Percentiles rank a stretch among this genome's conserved stretches.
These are phyloP conservation scores for Lentinula sp. DNA, from an alignment of 768 basidiomycete species.

Conservation along the genomic window DNA sequence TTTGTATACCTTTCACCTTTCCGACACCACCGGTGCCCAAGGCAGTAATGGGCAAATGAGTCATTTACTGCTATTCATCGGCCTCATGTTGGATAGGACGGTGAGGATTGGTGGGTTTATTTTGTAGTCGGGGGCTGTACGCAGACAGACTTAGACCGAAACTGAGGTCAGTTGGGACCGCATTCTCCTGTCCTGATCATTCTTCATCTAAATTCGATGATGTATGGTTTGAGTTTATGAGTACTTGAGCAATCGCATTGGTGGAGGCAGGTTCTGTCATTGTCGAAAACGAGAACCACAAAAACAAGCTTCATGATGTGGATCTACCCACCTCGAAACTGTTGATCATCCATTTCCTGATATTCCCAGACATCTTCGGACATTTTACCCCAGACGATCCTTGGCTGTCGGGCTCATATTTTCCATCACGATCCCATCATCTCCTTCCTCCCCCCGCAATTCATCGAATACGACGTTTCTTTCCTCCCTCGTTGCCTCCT, in stretches of 20 bases:
- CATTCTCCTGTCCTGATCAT: too few species aligned
- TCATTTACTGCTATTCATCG: too few species aligned
- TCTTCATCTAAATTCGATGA: too few species aligned
- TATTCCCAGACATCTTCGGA: too few species aligned
- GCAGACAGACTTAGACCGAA: too few species aligned
- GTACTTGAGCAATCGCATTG: too few species aligned
- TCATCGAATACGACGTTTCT: background rate
- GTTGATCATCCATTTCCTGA: too few species aligned
- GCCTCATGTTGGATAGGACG: too few species aligned
- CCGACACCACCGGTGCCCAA: background rate
- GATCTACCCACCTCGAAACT: background rate
- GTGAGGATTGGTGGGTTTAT: too few species aligned
- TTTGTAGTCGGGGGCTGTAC: too few species aligned
- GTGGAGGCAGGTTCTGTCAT: background rate
- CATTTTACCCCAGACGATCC: background rate
- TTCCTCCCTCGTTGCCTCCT: background rate
- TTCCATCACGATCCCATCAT: background rate
- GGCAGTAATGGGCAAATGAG: background rate
- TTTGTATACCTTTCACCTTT: background rate
- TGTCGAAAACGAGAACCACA: background rate
- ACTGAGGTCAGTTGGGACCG: too few species aligned
- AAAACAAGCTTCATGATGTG: background rate
- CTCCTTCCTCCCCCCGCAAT: background rate
- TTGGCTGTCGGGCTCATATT: background rate
- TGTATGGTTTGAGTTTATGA: too few species aligned